Conservation (phyloP, 108 stramenopile genomes). For the Bacterosira constricta region DNA sequence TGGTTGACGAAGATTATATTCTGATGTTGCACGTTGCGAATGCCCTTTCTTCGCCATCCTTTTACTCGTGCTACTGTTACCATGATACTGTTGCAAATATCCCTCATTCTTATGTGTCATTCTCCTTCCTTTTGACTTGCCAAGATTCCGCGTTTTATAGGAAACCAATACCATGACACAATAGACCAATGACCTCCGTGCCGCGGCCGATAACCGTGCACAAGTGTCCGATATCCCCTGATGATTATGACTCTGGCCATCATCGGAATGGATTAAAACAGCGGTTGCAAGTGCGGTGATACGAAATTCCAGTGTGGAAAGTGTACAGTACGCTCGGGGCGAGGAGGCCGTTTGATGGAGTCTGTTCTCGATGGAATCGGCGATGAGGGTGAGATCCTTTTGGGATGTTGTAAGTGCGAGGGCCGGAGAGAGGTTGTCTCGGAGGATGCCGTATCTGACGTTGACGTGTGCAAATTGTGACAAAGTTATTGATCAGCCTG, state of each 20-base stretch:
- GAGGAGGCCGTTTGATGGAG: conserved; percentile 5
- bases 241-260: background rate
- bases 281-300: conserved; percentile 9
- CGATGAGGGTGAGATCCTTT: background rate
- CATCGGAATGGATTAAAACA: background rate
- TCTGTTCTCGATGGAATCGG: conserved; percentile 10
- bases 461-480: background rate
- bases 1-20: no score
- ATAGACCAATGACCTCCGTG: background rate
- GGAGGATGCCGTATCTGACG: conserved; percentile 4
- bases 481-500: background rate
- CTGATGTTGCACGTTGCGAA: no score
- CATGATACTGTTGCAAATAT: no score
- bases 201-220: conserved; percentile 1
- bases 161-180: conserved; percentile 1
- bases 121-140: background rate
- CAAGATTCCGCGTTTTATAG: background rate
- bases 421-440: background rate
- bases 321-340: background rate
- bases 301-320: conserved; percentile 5
- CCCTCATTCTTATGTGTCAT: background rate
- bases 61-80: background rate
- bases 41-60: no score
- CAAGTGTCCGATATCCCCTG: background rate
- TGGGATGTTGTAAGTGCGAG: background rate